phyloP scores from a whole-genome alignment of 2,329 filamentous ascomycete genomes.

The Epichloe scottii region DNA sequence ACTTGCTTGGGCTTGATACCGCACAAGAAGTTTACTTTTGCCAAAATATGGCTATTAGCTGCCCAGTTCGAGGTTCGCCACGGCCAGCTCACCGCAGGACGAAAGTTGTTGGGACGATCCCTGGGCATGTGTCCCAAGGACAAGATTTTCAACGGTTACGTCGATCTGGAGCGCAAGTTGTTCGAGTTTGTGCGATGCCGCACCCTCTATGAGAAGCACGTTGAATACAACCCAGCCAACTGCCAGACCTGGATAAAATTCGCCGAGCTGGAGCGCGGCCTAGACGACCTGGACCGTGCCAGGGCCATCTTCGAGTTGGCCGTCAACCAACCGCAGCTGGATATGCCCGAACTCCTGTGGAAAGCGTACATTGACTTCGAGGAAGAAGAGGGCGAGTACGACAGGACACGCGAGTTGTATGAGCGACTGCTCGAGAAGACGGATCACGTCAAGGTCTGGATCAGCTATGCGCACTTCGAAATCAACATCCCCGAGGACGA shows the following conservation, averaged over 20 bases:
- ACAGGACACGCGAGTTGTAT: constrained; percentile 68
- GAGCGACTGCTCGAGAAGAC: constrained; percentile 87
- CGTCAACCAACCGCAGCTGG: constrained; percentile 66
- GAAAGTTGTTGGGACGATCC: constrained; percentile 80
- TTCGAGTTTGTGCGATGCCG: constrained; percentile 91
- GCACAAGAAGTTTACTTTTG: constrained; percentile 94
- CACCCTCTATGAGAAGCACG: constrained; percentile 84
- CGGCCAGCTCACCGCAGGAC: constrained; percentile 62
- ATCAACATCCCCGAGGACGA: constrained; percentile 78
- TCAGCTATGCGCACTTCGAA: constrained; percentile 96
- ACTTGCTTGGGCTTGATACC: constrained; percentile 80
- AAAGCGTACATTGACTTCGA: constrained; percentile 99
- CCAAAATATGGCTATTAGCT: constrained; percentile 89
- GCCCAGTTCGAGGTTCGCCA: constrained; percentile 90
- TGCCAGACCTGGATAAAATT: constrained; percentile 94
- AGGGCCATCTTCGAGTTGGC: constrained; percentile 88
- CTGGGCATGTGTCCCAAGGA: constrained; percentile 95
- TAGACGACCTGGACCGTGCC: constrained; percentile 80
- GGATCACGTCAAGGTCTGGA: constrained; percentile 99
- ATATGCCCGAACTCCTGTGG: constrained; percentile 97
- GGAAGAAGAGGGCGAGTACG: constrained; percentile 87
- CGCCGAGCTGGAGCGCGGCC: constrained; percentile 78
- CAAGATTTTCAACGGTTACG: constrained; percentile 85
- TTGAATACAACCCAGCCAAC: constrained; percentile 84
- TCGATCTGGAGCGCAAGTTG: constrained; percentile 82